Evolutionary conservation across 208 protist genomes (phyloP), one percentile per base, ranked within the genome.

Genomic region (Leishmania major): DNA sequence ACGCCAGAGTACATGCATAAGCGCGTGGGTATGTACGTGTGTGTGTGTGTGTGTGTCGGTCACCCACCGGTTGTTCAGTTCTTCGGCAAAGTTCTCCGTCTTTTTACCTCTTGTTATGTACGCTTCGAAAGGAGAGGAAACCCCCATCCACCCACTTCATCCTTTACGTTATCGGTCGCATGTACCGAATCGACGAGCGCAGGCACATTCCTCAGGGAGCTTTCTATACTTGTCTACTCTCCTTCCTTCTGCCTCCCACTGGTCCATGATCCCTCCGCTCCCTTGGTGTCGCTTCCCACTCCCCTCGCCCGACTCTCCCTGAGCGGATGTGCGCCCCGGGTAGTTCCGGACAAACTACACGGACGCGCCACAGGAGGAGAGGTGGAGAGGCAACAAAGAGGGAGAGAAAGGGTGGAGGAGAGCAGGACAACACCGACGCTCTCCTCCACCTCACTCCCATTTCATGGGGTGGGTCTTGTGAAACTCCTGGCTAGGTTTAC

Each of bases 91-190:
- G 17, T 62, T 69, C 57, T 47, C 57, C 47, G 79, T 17, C 22
- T 80, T 49, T 45, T 45, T 72, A 77, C 76, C 40, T 80, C 62
- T 22, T 31, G 62, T 67, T 11, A 67, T 40, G 15, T 67, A 67
- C 62, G 28, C 62, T 31, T 40, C 31, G 40, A 40, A 40, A 13
- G 31, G 13, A 67, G 31, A 67, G 3, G 57, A 62, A 62, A 8
- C 28, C 0, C 28, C 25, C 25, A n/a, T 6, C 28, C 28, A 55
- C 15, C 13, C 51, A 55, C 28, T 25, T 0, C 28, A 31, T 62
- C 57, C 17, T 62, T 67, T 40, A 17, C n/a, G 8, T 40, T 37
- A 3, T 67, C 31, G 17, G 13, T 22, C 31, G n/a, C 62, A 22
- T 67, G 4, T 31, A 11, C 31, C 62, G 17, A 15, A 13, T 40